A percentile compares a stretch with the other conserved stretches of the same genome.
These are phyloP conservation scores for Vicia villosa DNA, from an alignment of 306 rosid genomes.

Conservation along the genomic window DNA sequence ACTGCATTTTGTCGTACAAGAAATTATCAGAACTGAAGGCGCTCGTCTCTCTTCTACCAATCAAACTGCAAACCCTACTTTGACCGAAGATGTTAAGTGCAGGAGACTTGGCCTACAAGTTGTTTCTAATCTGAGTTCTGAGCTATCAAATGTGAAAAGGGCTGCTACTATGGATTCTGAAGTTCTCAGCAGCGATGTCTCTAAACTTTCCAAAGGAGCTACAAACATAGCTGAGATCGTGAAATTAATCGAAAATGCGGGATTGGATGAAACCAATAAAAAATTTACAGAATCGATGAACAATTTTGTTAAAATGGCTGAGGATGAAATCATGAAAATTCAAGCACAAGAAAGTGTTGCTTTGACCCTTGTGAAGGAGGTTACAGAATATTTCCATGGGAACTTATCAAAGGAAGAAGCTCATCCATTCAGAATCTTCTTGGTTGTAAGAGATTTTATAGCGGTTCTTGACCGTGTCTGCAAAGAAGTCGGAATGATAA, in stretches of 20 bases:
- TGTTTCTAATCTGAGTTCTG: constrained; percentile 78
- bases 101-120: constrained; percentile 86
- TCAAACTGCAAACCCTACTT: constrained; percentile 51
- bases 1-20: constrained; percentile 92
- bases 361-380: constrained; percentile 82
- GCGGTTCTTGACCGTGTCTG: constrained; percentile 76
- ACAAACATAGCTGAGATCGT: constrained; percentile 57
- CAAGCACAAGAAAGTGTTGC: constrained; percentile 90
- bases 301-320: constrained; percentile 72
- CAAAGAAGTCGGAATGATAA: constrained; percentile 85
- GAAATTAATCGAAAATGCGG: constrained; percentile 39
- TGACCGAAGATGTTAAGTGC: constrained; percentile 67
- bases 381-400: constrained; percentile 95
- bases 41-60: constrained; percentile 55
- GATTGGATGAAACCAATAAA: constrained; percentile 42
- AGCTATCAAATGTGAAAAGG: constrained; percentile 83
- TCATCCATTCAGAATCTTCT: constrained; percentile 89
- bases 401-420: constrained; percentile 93
- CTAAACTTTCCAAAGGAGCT: constrained; percentile 72
- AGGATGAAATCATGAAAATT: constrained; percentile 70
- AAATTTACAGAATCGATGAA: constrained; percentile 70
- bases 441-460: constrained; percentile 89
- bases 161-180: constrained; percentile 94
- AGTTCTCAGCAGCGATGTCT: constrained; percentile 65
- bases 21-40: constrained; percentile 86